Evolutionary conservation across 495 filamentous ascomycete species (phyloP), one percentile per base, ranked within the genome.

Genomic region (Schizothecium vesticola): DNA sequence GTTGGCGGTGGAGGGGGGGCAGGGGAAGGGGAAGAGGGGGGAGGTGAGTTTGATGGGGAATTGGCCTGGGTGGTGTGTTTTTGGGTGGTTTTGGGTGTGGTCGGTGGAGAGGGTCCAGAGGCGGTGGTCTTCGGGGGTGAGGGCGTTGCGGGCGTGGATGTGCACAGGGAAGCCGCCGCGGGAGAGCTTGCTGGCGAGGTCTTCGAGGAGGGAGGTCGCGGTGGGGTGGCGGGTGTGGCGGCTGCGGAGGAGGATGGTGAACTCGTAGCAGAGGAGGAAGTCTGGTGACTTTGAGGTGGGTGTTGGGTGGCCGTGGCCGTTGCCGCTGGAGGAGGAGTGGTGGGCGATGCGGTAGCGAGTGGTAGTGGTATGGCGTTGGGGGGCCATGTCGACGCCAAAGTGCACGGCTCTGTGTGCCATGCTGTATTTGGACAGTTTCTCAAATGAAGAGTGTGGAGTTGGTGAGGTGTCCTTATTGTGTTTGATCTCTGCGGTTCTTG

Each of bases 11-110:
- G 28, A 31, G 1, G 64, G 63, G 67, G 69, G 63, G 26, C 66
- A 43, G 43, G 66, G 59, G 70, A 77, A 77, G 62, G 43, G 67
- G 25, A 73, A 43, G 68, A 73, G 71, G 56, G 75, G 75, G 11
- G 75, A 77, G 51, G 71, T 65, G 12, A 77, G 67, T 57, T 69
- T 69, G 62, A 77, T 70, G 67, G 72, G 74, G 61, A 71, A 74
- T 9, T 51, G 43, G 6, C 43, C 13, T 58, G 60, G 69, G 69
- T 76, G 67, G n/a, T n/a, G n/a, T n/a, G n/a, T n/a, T n/a, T n/a
- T n/a, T n/a, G n/a, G n/a, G n/a, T n/a, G n/a, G n/a, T n/a, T n/a
- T n/a, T n/a, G n/a, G n/a, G n/a, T 63, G 13, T 59, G 59, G 59
- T 75, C 72, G 11, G 29, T 56, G 21, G 69, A 31, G 23, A 77